These are phyloP conservation scores for Crucibulum parvulum DNA, from an alignment of 1,284 basidiomycete genomes.

Conservation along the genomic window DNA sequence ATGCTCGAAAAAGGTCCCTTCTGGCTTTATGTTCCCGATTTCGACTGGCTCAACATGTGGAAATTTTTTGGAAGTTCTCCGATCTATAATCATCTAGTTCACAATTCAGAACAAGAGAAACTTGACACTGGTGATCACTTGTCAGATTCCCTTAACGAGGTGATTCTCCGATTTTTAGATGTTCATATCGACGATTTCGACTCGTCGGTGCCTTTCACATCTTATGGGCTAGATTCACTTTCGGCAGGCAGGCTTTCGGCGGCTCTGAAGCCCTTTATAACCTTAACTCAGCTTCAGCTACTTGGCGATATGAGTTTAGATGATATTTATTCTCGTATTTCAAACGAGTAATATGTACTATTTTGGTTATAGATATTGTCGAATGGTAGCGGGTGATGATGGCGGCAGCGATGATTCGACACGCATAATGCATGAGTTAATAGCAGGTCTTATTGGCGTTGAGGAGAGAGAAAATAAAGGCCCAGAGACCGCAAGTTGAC, in stretches of 20 bases:
- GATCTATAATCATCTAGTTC: background rate
- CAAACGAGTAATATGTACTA: too few relatives aligned
- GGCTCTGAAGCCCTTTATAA: constrained; percentile 32
- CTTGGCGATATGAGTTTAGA: constrained; percentile 36
- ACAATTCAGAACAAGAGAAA: background rate
- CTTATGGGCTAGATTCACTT: constrained; percentile 49
- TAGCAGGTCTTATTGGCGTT: too few relatives aligned
- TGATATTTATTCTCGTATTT: constrained; percentile 14
- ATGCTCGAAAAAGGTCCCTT: constrained; percentile 17
- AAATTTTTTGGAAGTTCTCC: constrained; percentile 4
- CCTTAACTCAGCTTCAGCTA: constrained; percentile 44
- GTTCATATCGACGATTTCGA: constrained; percentile 39
- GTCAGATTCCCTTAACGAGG: background rate
- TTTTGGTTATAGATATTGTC: too few relatives aligned
- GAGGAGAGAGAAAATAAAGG: too few relatives aligned
- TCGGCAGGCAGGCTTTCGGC: constrained; percentile 41
- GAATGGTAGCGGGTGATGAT: too few relatives aligned
- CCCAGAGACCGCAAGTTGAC: too few relatives aligned
- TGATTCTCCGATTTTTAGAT: constrained; percentile 27
- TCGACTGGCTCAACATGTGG: constrained; percentile 15
- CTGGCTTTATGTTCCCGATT: constrained; percentile 22
- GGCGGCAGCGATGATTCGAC: too few relatives aligned
- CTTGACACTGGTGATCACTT: background rate
- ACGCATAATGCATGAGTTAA: too few relatives aligned
- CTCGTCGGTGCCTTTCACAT: constrained; percentile 43